phyloP scores from a whole-genome alignment of 495 filamentous ascomycete species.

The Penicillium paxilli region DNA sequence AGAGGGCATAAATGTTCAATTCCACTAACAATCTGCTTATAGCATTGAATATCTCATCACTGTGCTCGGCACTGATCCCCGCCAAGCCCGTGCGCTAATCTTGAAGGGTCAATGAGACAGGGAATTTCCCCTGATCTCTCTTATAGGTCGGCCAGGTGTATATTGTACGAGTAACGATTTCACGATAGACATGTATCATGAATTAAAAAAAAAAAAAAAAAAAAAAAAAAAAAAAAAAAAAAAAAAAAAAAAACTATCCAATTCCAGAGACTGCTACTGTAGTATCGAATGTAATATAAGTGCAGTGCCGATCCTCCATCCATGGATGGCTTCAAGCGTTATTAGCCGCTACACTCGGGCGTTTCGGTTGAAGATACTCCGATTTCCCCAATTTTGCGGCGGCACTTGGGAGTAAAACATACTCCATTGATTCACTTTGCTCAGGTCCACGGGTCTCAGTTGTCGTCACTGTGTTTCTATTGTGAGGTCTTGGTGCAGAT shows the following conservation, averaged over 20 bases:
- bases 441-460: too few relatives aligned
- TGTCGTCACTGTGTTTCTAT: too few relatives aligned
- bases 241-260: too few relatives aligned
- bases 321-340: not conserved
- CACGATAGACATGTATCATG: constrained; percentile 50
- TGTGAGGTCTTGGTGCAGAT: too few relatives aligned
- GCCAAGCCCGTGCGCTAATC: constrained; percentile 46
- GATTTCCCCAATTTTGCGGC: not conserved
- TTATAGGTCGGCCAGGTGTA: constrained; percentile 17
- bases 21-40: not conserved
- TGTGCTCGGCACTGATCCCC: constrained; percentile 47
- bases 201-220: too few relatives aligned
- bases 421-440: too few relatives aligned
- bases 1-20: not conserved
- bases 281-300: not conserved
- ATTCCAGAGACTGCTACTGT: constrained; percentile 4
- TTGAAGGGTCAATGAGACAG: constrained; percentile 19
- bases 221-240: too few relatives aligned
- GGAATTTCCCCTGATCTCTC: constrained; percentile 4
- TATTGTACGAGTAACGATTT: constrained; percentile 46
- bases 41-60: constrained; percentile 56
- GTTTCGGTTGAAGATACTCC: not conserved
- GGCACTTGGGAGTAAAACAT: too few relatives aligned
- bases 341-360: not conserved
- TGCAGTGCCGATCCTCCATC: not conserved